Base-by-base conservation (phyloP, 192 early-diverging fungal genomes). In the Kappamyces sp. region DNA sequence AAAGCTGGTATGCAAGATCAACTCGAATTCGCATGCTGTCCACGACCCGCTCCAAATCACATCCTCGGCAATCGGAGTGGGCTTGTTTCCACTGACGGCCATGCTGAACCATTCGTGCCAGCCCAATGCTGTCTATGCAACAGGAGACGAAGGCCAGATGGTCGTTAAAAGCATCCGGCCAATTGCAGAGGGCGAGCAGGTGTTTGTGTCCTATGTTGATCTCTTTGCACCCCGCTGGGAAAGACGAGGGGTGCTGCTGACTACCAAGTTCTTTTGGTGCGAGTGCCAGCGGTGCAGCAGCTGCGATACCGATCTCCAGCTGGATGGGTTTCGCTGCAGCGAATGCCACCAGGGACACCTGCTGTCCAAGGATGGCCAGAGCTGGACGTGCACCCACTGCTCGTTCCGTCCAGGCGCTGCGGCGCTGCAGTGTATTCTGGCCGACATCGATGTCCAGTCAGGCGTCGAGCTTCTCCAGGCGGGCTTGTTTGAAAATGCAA, bases 261-360 rank as follows among this genome's bases (percentile, higher is more conserved):
- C 73, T 32, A 70, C 80, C 40, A 86, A 83, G 15, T 84, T 82
- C 61, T 87, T 89, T 65, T 88, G 85, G 85, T 90, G 88, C 74
- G 75, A 83, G 67, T 90, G 88, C 66, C 66, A 63, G 43, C 69
- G 88, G 31, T 90, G 88, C 71, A 51, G 37, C 12, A 35, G 37
- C 37, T 5, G 12, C n/a, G 52, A 23, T 2, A 5, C 52, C 42
- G 52, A 54, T 34, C 13, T 33, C 38, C 13, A 1, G 13, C 7
- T 54, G 12, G 52, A 54, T 13, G 1, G 12, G 1, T 39, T 54
- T 5, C 1, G 13, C 1, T 54, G 52, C 2, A 5, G 6, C n/a
- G 5, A 54, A 5, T 54, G 52, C 33, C 12, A 5, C 1, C 13
- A 54, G 5, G 49, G 31, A 5, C 23, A 46, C 23, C 23, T 46